phyloP scores from a whole-genome alignment of 352 stramenopile genomes.

The Globisporangium uncinulatum region DNA sequence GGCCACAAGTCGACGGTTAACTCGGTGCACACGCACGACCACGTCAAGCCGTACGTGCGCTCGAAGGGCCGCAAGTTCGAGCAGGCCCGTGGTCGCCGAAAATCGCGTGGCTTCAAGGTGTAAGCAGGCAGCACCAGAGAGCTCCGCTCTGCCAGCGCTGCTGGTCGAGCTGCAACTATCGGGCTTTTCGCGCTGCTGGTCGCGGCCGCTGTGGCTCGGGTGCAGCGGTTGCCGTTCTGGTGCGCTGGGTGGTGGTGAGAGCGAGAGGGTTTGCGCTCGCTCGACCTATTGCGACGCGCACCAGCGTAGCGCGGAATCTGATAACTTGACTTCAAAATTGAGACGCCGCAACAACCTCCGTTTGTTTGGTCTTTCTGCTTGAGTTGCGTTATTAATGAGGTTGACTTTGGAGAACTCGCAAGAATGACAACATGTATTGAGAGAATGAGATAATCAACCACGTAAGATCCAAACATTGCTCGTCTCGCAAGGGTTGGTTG shows the following conservation, averaged over 20 bases:
- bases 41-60: slow-evolving; percentile 98
- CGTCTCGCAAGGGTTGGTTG: too few relatives aligned
- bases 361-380: neutral
- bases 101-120: slow-evolving; percentile 99
- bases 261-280: neutral
- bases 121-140: slow-evolving; percentile 70
- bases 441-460: neutral
- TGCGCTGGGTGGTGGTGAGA: slow-evolving; percentile 4
- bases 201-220: slow-evolving; percentile 4
- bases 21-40: slow-evolving; percentile 97
- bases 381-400: neutral
- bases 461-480: too few relatives aligned
- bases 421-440: neutral
- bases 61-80: slow-evolving; percentile 99
- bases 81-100: slow-evolving; percentile 97
- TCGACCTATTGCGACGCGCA: neutral
- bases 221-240: slow-evolving; percentile 3
- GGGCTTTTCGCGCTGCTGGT: neutral
- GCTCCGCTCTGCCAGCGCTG: slow-evolving; percentile 4
- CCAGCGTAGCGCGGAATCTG: slow-evolving; percentile 17
- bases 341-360: slow-evolving; percentile 58
- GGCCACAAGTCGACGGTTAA: slow-evolving; percentile 96
- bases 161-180: neutral
- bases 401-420: too few relatives aligned
- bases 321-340: slow-evolving; percentile 77